Percentiles rank a stretch among this genome's conserved stretches.
These are phyloP conservation scores for Macadamia integrifolia DNA, from an alignment of 164 flowering plant genomes.

Conservation along the genomic window DNA sequence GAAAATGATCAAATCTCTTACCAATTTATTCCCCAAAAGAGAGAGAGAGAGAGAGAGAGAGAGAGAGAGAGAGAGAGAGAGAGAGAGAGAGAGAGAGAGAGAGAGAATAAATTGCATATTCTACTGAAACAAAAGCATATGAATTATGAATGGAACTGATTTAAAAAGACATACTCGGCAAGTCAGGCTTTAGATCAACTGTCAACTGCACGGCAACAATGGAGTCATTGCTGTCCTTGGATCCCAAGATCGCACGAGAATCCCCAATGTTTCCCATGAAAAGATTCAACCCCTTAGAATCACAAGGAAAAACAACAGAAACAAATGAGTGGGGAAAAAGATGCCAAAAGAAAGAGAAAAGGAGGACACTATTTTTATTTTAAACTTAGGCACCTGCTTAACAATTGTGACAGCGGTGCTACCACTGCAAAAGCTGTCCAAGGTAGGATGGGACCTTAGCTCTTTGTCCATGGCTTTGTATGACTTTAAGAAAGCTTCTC, in stretches of 20 bases:
- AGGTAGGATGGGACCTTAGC: constrained; percentile 63
- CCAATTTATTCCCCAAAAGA: neutral
- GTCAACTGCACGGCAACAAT: constrained; percentile 75
- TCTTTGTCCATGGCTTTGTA: constrained; percentile 92
- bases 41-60: no score
- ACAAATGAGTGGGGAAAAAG: neutral
- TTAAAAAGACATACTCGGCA: constrained; percentile 59
- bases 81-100: no score
- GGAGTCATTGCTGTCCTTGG: constrained; percentile 54
- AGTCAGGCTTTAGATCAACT: constrained; percentile 83
- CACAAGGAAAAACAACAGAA: neutral
- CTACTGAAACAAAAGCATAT: neutral
- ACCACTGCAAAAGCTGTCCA: constrained; percentile 95
- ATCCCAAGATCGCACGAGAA: constrained; percentile 88
- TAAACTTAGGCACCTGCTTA: constrained; percentile 52
- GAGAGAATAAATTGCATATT: no score
- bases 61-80: no score
- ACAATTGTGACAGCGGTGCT: constrained; percentile 88
- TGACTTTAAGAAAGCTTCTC: constrained; percentile 71
- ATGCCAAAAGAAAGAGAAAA: neutral
- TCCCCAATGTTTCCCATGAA: constrained; percentile 89
- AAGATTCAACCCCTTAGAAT: constrained; percentile 71
- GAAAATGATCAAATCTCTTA: constrained; percentile 7
- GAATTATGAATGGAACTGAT: neutral
- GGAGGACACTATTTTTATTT: neutral